A percentile compares a stretch with the other conserved stretches of the same genome.
These are phyloP conservation scores for Artemisia argyi DNA, from an alignment of 129 eudicot species.

Conservation along the genomic window DNA sequence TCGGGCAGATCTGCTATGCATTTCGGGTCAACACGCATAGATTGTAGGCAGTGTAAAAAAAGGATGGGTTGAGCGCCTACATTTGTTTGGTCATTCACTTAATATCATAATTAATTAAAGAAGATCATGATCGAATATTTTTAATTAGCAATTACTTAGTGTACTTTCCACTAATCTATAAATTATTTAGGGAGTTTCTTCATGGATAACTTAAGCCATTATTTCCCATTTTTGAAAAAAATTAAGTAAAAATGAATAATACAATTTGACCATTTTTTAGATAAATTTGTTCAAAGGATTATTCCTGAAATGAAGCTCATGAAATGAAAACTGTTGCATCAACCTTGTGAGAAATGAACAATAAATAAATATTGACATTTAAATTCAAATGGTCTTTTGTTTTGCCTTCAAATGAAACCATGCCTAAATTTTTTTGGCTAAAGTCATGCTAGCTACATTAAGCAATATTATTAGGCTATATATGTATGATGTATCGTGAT, in stretches of 20 bases:
- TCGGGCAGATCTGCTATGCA: not conserved
- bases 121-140: no score
- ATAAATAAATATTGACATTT: not conserved
- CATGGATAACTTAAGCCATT: no score
- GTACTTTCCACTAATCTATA: no score
- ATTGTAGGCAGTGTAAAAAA: not conserved
- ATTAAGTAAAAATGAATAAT: no score
- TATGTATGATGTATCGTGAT: no score
- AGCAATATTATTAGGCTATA: not conserved
- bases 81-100: no score
- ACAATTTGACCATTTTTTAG: no score
- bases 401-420: not conserved
- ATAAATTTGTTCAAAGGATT: not conserved
- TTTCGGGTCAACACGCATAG: not conserved
- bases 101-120: no score
- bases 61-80: no score
- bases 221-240: no score
- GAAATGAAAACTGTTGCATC: not conserved
- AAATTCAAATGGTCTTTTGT: slow-evolving; percentile 2
- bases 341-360: not conserved
- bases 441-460: not conserved
- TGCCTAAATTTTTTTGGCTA: not conserved
- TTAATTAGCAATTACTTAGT: no score
- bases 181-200: no score
- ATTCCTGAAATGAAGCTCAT: not conserved